Base-by-base conservation (phyloP, 352 stramenopile species). In the Phytophthora pluvialis region DNA sequence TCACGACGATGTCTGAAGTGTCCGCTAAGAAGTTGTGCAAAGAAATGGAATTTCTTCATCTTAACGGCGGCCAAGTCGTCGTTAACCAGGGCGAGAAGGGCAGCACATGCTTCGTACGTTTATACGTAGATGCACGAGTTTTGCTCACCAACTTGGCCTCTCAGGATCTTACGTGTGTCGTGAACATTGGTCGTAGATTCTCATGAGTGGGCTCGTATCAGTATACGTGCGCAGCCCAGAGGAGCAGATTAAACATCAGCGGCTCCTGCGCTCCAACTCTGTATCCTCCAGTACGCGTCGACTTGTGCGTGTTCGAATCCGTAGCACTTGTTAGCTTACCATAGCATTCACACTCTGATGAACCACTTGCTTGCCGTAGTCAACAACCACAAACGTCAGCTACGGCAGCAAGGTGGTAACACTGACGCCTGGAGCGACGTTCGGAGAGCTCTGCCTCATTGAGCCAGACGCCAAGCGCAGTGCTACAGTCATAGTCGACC, bases 11-110 rank as follows among this genome's bases (percentile, higher is more conserved):
- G 86, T 90, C 84, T 7, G 86, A 95, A 62, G 76, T 90, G 10
- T 90, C 86, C 18, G 83, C 83, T 36, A 93, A 93, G 64, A 95
- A 95, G 28, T 52, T 95, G 12, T 95, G 86, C 63, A 91, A 91
- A 35, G 86, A 95, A 44, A 93, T 95, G 83, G 86, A 95, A 51
- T 93, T 95, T 50, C 68, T 88, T 3, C 82, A 93, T 63, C 72
- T 92, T 21, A 70, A 76, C 51, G 78, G 77, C 29, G 79, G 81
- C 29, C 70, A 92, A 40, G 80, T 93, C 5, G 79, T 93, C 42
- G 86, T 95, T 18, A 90, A 92, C 52, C 86, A 93, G 60, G 86
- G 86, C 58, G 84, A 95, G 13, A 92, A 92, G 35, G 86, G 86
- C 66, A 91, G 88, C 67, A 95, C 86, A 32, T 95, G 86, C 73